Evolutionary conservation across 2,329 filamentous ascomycete species (phyloP).

Genomic region (Paramyrothecium sp.): DNA sequence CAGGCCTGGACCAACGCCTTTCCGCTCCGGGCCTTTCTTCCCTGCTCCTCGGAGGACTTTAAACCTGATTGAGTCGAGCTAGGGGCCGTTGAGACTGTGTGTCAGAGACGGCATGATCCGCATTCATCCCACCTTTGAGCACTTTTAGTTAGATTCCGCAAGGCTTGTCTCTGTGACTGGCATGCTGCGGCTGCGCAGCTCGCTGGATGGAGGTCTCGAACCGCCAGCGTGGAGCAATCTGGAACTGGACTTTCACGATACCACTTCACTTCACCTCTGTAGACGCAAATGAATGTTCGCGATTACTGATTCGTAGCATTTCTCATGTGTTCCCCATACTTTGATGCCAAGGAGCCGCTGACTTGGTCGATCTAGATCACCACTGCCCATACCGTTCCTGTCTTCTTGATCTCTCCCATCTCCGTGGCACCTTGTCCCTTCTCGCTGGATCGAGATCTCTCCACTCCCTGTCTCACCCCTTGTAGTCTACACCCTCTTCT

Average conservation of each 20-base stretch:
- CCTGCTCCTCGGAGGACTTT: not conserved
- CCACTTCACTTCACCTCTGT: not conserved
- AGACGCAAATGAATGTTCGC: not conserved
- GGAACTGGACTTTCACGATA: not conserved
- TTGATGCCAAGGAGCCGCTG: too few relatives aligned
- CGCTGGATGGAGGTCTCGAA: not conserved
- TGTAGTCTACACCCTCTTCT: not conserved
- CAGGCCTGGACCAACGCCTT: not conserved
- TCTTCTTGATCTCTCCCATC: not conserved
- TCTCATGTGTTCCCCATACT: too few relatives aligned
- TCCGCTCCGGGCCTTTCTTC: not conserved
- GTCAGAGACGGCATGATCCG: not conserved
- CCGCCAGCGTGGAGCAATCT: not conserved
- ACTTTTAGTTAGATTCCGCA: not conserved
- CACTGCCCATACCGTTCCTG: not conserved
- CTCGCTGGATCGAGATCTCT: not conserved
- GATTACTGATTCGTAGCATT: not conserved
- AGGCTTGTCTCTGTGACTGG: not conserved
- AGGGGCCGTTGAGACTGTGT: not conserved
- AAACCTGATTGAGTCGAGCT: too few relatives aligned
- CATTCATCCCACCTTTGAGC: not conserved
- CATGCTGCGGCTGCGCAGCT: not conserved
- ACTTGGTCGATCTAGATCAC: too few relatives aligned
- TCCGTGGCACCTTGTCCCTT: not conserved
- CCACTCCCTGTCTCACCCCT: not conserved